Conservation (phyloP, 257 asterid genomes). For the Solanum sejunctum region DNA sequence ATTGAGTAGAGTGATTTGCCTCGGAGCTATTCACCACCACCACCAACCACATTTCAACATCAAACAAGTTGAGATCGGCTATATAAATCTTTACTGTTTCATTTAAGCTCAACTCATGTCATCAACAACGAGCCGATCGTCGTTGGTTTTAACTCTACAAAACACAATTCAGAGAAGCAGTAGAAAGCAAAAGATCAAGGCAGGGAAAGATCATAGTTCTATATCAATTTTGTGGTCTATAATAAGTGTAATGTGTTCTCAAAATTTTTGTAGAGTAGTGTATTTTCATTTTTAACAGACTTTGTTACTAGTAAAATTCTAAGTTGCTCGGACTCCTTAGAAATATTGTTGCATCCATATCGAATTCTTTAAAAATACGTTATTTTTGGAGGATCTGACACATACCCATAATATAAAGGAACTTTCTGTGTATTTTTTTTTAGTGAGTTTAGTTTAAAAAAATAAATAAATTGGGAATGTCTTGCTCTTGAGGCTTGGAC, state of each 20-base stretch:
- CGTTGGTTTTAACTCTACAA: neutral
- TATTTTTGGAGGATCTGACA: too few species aligned
- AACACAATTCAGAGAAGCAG: neutral
- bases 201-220: neutral
- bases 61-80: neutral
- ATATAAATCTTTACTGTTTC: neutral
- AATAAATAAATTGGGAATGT: neutral
- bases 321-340: too few species aligned
- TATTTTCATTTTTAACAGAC: neutral
- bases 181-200: neutral
- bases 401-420: too few species aligned
- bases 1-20: neutral
- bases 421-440: neutral
- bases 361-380: too few species aligned
- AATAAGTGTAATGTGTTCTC: neutral
- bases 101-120: too few species aligned
- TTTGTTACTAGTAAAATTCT: neutral
- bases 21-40: neutral
- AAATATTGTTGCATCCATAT: too few species aligned
- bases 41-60: neutral
- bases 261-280: neutral
- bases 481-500: neutral
- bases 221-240: neutral
- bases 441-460: neutral
- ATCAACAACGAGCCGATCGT: too few species aligned